Base-by-base conservation (phyloP, 2,329 filamentous ascomycete species). In the Exophiala calicioides region DNA sequence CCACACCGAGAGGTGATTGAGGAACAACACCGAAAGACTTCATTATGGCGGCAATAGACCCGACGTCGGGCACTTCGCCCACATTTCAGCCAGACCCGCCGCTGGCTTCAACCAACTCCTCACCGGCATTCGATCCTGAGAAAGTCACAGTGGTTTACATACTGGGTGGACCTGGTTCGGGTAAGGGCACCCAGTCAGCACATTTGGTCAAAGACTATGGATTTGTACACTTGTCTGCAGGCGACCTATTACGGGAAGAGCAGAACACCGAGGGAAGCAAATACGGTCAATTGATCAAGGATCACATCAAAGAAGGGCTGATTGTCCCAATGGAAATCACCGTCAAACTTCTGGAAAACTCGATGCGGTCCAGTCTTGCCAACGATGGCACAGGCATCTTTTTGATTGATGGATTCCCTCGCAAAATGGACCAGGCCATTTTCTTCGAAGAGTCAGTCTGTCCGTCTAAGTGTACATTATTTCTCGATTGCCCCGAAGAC, bases 281-380 rank as follows among this genome's bases (percentile, higher is more conserved):
- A 69, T 97, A 95, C 67, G 93, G 93, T 66, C 82, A 90, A 57
- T 79, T 97, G 72, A 98, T 98, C 79, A 85, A 85, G 67, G 80
- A 85, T 60, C 90, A 93, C 74, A 98, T 98, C 77, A 88, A 86
- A 65, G 85, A 98, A 66, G 93, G 93, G 50, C 83, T 83, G 60
- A 98, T 98, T 68, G 93, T 98, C 55, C 93, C 93, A n/a, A 95
- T 95, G 88, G 91, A 97, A 69, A 90, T 97, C 39, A 98, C 93
- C 4, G 86, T 98, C 50, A 85, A 90, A 62, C 74, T 98, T 26
- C 80, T 98, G 32, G 90, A 96, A 72, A 95, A 95, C 69, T 89
- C 90, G 48, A 97, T 98, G 88, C 78, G 77, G 46, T 81, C 79
- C 6, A 77, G 80, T 9, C 80, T 95, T 41, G 64, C 75, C 45